Base-by-base conservation (phyloP, 139 green algal genomes). In the Closterium sp. region DNA sequence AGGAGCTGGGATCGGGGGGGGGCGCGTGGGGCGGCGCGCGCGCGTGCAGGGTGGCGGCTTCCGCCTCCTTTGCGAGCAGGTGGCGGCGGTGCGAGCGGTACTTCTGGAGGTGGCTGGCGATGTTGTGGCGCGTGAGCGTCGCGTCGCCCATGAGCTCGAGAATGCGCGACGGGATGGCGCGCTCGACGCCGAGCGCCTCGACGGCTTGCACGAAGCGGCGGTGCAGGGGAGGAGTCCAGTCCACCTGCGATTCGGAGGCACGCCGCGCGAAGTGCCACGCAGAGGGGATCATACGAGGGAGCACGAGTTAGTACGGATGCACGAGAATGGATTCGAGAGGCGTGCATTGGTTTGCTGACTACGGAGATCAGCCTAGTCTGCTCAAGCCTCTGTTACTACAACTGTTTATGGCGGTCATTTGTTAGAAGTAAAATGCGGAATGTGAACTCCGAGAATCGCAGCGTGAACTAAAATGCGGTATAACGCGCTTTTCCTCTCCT, bases 51-150 rank as follows among this genome's bases (percentile, higher is more conserved):
- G 55, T 93, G 69, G 91, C 87, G 87, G 91, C 91, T 89, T 94
- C 91, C 16, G 43, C 91, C 85, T 94, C 88, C 25, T 32, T 89
- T 25, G 91, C 87, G 31, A 89, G 83, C 84, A 94, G 4, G 35
- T 93, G 91, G 12, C 89, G 84, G 36, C 84, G 64, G 43, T 93
- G 91, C 30, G 91, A 93, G 35, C 91, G 84, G 88, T 94, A 94
- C 34, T 95, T 95, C 91, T 96, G 95, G 32, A 96, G 91, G 91
- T 96, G 94, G 89, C 85, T 94, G 81, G 95, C 95, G 30, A 96
- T 93, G 91, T 96, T 96, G 43, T 96, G 92, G n/a, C 95, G 90
- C 28, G 95, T 96, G 34, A 96, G 90, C 30, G 88, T 91, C 2
- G 28, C 33, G 30, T 91, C 94, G 33, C 93, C 93, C 95, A 96